Base-by-base conservation (phyloP, 345 rosid genomes). In the Brassica rapa region DNA sequence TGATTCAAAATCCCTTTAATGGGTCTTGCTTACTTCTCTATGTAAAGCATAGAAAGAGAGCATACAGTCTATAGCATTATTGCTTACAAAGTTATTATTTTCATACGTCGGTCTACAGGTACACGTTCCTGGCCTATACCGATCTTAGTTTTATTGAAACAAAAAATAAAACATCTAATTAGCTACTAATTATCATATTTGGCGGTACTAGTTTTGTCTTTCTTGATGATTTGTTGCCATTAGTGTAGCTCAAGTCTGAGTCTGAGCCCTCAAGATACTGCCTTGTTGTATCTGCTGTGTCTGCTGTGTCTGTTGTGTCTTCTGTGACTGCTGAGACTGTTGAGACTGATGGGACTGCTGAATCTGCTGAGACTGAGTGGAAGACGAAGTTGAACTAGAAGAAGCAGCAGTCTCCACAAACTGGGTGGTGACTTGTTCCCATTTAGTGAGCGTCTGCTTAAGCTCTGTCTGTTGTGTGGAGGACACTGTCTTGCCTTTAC, bases 391-490 rank as follows among this genome's bases (percentile, higher is more conserved):
- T 16, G 70, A 15, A 23, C 76, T 25, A 0, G 74, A 30, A 12
- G 56, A 75, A 70, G 73, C 35, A 80, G 80, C 80, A 56, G 77
- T 71, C 49, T 80, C 69, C 39, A 80, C 80, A 35, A 65, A 80
- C n/a, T 71, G 25, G 37, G 73, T 80, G 0, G 83, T 80, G 62
- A 71, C 77, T 59, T 75, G 67, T 60, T 80, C 83, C 69, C 46
- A 75, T 64, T 35, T 80, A 25, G 23, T 33, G 62, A 80, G 62
- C 71, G 76, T 80, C 5, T 80, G 63, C 77, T 80, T 75, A 19
- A 80, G 57, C 65, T 75, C 77, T 12, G 68, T 15, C 11, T 75
- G 55, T 25, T 80, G 83, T 46, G 83, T 30, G 25, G 72, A 75
- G 23, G 43, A 43, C 51, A 69, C 68, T 4, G 51, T 35, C 51